Evolutionary conservation across 2,329 filamentous ascomycete genomes (phyloP).

Genomic region (Thelonectria discophora): DNA sequence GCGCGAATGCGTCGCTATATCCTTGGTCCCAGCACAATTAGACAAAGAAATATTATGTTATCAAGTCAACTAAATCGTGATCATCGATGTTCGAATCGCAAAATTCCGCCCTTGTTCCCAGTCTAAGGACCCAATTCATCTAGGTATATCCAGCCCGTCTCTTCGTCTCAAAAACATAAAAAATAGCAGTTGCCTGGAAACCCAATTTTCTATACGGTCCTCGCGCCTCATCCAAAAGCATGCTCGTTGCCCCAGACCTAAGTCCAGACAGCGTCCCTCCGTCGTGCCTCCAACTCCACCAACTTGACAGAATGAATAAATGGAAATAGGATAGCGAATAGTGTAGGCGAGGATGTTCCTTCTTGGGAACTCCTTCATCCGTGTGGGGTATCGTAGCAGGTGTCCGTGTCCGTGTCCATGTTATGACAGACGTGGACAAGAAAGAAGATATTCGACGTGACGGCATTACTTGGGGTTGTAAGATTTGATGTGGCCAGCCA

Average conservation of each 20-base stretch:
- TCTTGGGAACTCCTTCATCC: slow-evolving; percentile 18
- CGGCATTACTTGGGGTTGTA: slow-evolving; percentile 37
- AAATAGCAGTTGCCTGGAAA: background rate
- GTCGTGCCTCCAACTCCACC: slow-evolving; percentile 21
- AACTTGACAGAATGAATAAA: slow-evolving; percentile 18
- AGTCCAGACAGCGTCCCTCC: slow-evolving; percentile 13
- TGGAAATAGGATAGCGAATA: slow-evolving; percentile 24
- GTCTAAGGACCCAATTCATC: slow-evolving; percentile 2
- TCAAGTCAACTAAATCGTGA: slow-evolving; percentile 1
- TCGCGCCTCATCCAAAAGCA: background rate
- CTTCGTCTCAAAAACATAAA: background rate
- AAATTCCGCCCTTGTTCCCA: background rate
- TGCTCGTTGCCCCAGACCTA: slow-evolving; percentile 25
- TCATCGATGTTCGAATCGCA: background rate
- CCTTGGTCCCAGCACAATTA: slow-evolving; percentile 84
- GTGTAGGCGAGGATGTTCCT: slow-evolving; percentile 25
- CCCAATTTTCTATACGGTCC: background rate
- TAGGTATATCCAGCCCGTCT: background rate
- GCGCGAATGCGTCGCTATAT: slow-evolving; percentile 83
- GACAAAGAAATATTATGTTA: background rate
- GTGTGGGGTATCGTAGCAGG: slow-evolving; percentile 42
- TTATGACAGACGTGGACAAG: slow-evolving; percentile 19
- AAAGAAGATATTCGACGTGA: slow-evolving; percentile 34
- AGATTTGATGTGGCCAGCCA: slow-evolving; percentile 18
- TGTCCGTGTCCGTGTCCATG: slow-evolving; percentile 16